Base-by-base conservation (phyloP, 441 rosid species). In the Populus hybrid region DNA sequence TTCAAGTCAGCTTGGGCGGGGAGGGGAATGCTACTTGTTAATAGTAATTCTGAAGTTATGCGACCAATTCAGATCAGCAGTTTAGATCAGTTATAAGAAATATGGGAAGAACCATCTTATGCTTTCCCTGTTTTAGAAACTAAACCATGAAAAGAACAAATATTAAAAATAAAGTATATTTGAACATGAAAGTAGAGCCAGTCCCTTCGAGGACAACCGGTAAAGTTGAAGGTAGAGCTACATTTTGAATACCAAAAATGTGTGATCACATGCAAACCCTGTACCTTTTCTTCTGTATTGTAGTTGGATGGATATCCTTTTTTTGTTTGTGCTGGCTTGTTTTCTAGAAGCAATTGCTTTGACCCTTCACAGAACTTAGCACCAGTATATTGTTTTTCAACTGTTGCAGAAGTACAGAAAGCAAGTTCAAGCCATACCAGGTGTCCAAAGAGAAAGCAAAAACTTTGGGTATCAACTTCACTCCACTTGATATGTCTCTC, bases 401-500 rank as follows among this genome's bases (percentile, higher is more conserved):
- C 11, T 19, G 8, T 16, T 74, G 78, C 87, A 90, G 94, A 75
- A 87, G 89, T 74, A 83, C 75, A n/a, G 94, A 85, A 79, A 85
- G 79, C 35, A 82, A 67, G 35, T 76, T 8, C 26, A 28, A 57
- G 38, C 82, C 86, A 23, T 75, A 84, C 66, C 82, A 77, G 72
- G 86, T 88, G 32, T 91, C 97, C 2, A 85, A 76, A 76, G 88
- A 86, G 80, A 93, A 77, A 85, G 91, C 87, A 28, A 80, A 85
- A 72, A 76, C 84, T 72, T 66, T 92, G 67, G 94, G 94, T 11
- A 71, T 91, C 75, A 79, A 84, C 30, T 91, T 82, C 79, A 89
- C 84, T 78, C 90, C 92, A 23, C 16, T 86, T 72, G 92, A 89
- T 70, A 84, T 83, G 76, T 88, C 89, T 79, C 38, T 86, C 14